Evolutionary conservation across 1,284 basidiomycete species (phyloP), one percentile per base, ranked within the genome.

Genomic region (Termitomyces sp.): DNA sequence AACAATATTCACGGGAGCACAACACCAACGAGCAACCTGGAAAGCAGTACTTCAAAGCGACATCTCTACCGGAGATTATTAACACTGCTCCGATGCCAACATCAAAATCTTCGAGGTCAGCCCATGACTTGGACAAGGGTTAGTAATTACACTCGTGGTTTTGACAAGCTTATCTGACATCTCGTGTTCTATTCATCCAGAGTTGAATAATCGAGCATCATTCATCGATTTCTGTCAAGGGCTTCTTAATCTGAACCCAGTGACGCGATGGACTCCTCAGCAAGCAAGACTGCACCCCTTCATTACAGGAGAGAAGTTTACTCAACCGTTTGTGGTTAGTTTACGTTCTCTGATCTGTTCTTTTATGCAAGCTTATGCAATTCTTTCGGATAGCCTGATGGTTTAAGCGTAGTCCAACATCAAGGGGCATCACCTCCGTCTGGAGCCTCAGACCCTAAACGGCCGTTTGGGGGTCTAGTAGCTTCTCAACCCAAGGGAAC

Each of bases 191-290:
- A 44, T 60, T 39, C 7, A 39, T 53, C 19, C 56, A 95, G 95
- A 98, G 73, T 85, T 96, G 79, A 90, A 93, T 63, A 94, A 94
- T 65, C 83, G 96, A 47, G 83, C 90, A 55, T 89, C 94, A 15
- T 98, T 99, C 72, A 93, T 98, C 71, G 95, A 99, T 74, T 99
- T 99, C 74, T 96, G 96, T 58, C 86, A 93, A 67, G 96, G 96
- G 17, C 76, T 99, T 39, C 78, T 99, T 56, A 90, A 97, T 69
- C 78, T 98, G 74, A 94, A 99, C 67, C 96, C 97, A 15, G 86
- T 95, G 56, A 89, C 93, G 64, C 81, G 96, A 57, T 99, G 96
- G 97, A 91, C 95, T 8, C 96, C 97, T 28, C 94, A 98, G 67
- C 95, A 99, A 73, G 96, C 96, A 38, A 82, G 90, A 56, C 77